Evolutionary conservation across 2,329 filamentous ascomycete genomes (phyloP).

Genomic region (Fonsecaea erecta): DNA sequence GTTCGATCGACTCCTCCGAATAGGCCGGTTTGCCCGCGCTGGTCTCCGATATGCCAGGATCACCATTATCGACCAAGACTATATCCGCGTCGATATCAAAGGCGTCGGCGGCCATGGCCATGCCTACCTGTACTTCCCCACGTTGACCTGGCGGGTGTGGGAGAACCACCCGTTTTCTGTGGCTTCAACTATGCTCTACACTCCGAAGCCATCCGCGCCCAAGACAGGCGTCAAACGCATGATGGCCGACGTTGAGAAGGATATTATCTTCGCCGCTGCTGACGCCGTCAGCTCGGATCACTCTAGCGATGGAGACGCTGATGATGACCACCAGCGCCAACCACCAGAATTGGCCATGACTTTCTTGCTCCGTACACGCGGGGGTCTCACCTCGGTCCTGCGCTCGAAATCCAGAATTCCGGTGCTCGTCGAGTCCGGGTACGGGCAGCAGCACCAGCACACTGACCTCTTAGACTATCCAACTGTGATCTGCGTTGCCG

Average conservation of each 20-base stretch:
- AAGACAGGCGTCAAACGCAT: neutral
- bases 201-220: neutral
- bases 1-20: constrained; percentile 52
- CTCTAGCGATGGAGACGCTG: neutral
- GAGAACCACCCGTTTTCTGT: constrained; percentile 40
- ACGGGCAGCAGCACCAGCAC: constrained; percentile 3
- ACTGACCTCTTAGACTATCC: constrained; percentile 1
- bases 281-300: neutral
- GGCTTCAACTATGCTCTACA: constrained; percentile 40
- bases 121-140: constrained; percentile 28
- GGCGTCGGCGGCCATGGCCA: constrained; percentile 19
- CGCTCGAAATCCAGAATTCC: constrained; percentile 37
- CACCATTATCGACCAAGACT: constrained; percentile 45
- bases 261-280: neutral
- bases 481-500: constrained; percentile 50
- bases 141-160: constrained; percentile 44
- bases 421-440: constrained; percentile 14
- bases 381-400: constrained; percentile 46
- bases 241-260: neutral
- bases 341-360: constrained; percentile 1
- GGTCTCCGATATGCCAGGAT: constrained; percentile 42
- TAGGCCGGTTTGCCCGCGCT: constrained; percentile 48
- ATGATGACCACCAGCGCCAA: neutral
- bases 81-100: constrained; percentile 39
- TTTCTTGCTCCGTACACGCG: constrained; percentile 7